Evolutionary conservation across 2,329 filamentous ascomycete species (phyloP).

Genomic region (Fusarium buharicum): DNA sequence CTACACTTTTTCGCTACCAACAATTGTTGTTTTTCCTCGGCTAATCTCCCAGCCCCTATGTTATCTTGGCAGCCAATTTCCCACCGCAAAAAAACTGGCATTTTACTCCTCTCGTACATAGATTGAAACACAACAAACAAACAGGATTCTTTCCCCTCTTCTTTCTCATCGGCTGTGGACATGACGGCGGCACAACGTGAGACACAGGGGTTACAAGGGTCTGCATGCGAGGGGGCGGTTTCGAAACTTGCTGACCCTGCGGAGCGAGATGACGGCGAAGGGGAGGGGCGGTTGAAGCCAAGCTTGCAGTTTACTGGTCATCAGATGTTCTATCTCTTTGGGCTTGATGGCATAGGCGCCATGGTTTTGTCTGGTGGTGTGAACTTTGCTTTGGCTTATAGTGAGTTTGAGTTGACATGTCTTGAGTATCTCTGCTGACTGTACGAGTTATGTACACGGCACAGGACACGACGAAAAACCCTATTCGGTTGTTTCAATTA

Average conservation of each 20-base stretch:
- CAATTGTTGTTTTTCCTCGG: no score
- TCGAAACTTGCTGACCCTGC: constrained; percentile 30
- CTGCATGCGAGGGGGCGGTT: constrained; percentile 7
- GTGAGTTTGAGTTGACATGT: constrained; percentile 45
- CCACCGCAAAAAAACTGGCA: background rate
- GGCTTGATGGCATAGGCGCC: constrained; percentile 59
- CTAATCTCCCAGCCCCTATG: constrained; percentile 22
- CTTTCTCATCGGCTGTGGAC: no score
- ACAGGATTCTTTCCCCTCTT: constrained; percentile 1
- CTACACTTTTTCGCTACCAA: no score
- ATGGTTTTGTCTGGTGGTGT: constrained; percentile 60
- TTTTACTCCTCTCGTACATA: background rate
- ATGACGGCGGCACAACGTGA: constrained; percentile 33
- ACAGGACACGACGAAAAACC: constrained; percentile 49
- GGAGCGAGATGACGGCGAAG: constrained; percentile 1
- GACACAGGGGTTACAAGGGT: constrained; percentile 35
- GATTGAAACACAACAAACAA: background rate
- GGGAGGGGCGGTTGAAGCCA: constrained; percentile 49
- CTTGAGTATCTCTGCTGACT: constrained; percentile 8
- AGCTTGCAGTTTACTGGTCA: constrained; percentile 54
- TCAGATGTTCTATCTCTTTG: constrained; percentile 61
- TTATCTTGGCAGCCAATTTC: constrained; percentile 6
- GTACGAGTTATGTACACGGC: constrained; percentile 59
- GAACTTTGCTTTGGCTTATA: constrained; percentile 64
- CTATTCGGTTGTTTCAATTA: constrained; percentile 60